Base-by-base conservation (phyloP, 805 yeast genomes). In the Saccharomycopsis sp. region DNA sequence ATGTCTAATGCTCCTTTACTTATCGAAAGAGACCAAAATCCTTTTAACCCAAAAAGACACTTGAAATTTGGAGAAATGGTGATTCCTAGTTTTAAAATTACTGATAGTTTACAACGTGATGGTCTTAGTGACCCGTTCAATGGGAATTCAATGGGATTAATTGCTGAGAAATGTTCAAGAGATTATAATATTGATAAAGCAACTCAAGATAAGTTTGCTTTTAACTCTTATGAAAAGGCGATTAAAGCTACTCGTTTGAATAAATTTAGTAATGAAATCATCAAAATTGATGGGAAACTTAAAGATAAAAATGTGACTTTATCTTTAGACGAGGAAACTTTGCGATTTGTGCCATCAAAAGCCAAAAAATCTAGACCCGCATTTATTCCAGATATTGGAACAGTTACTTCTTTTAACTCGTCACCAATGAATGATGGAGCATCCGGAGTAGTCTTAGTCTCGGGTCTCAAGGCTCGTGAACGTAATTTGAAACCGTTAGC, bases 341-440 rank as follows among this genome's bases (percentile, higher is more conserved):
- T 84, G 57, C 70, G 86, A 51, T 74, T 88, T 65, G 85, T 82
- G 61, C 67, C 70, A 30, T 85, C 73, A 60, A 23, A 10, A 10
- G 66, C 92, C 52, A 75, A 70, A 58, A 38, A 79, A 43, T 95
- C 96, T 21, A 82, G 96, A 68, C 78, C 98, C 38, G 96, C 85
- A 29, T 92, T 92, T 78, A 81, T 84, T 66, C 77, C 74, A 64
- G 95, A 86, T 55, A 76, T 79, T 51, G 98, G 97, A 59, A 83
- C 96, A 31, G 88, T 92, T 46, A 89, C 98, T 27, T 96, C 95
- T 18, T 92, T 96, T 52, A 92, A 92, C 61, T 94, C 97, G 18
- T 86, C 96, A 20, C 86, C 94, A 56, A 70, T 92, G 56, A 92
- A 87, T 63, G 98, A 92, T 62, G 98, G 98, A 64, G 97, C 85